Base-by-base conservation (phyloP, 179 eudicot genomes). In the Spinacia oleracea region DNA sequence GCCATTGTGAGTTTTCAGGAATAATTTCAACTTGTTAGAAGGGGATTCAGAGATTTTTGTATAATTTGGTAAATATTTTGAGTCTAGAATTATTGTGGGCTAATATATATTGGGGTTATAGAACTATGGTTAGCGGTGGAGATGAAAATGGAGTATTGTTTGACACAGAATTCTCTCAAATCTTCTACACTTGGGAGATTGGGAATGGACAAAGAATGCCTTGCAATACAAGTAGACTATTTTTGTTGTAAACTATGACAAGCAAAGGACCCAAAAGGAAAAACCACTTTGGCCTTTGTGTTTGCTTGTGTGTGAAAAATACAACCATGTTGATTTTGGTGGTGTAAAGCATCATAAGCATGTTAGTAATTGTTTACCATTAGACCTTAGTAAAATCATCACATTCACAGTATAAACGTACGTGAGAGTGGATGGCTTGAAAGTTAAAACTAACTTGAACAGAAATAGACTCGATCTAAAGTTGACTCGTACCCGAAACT, bases 1-100 rank as follows among this genome's bases (percentile, higher is more conserved):
- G 88, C 89, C 93, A 90, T 91, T 70, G 84, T 76, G 64, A 62
- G 23, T 35, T 51, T 70, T 5, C 27, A 40, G 58, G 32, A 68
- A 9, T 31, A 20, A 46, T 76, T 76, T 10, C n/a, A 58, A 27
- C 12, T 27, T 9, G 6, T 58, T 14, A 55, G 51, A 46, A 10
- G 69, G 32, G 76, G 23, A 55, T 1, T 2, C 9, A 29, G 40
- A 29, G 14, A 31, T 18, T 51, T 72, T 27, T 20, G 58, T 14
- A n/a, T 10, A 16, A n/a, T 69, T 20, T 9, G 25, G 0, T 6
- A 2, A 12, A 25, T 12, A 70, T 1, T 25, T 6, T 5, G 15
- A 23, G 3, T 56, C n/a, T 20, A n/a, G 27, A 16, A 50, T 4
- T 23, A 2, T 31, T 50, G 2, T 8, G 34, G 34, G 34, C 1